Conservation (phyloP, 164 flowering plant genomes). For the Annona squamosa region DNA sequence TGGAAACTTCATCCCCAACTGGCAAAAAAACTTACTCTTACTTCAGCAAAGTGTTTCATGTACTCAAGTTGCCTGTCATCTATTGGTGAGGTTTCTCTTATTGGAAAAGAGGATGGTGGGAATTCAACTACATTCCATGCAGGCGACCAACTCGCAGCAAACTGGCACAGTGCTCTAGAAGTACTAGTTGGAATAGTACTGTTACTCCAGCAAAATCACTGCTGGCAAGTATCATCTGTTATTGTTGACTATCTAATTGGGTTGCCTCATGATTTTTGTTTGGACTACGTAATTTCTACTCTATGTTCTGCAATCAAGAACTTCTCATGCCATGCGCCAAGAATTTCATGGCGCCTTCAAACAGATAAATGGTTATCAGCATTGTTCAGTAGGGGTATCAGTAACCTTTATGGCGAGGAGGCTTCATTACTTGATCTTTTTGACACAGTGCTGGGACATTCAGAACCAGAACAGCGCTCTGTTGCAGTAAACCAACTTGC, state of each 20-base stretch:
- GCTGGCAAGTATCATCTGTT: slow-evolving; percentile 78
- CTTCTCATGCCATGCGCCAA: slow-evolving; percentile 58
- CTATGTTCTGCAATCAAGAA: slow-evolving; percentile 54
- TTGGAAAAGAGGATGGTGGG: slow-evolving; percentile 22
- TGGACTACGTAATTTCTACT: slow-evolving; percentile 39
- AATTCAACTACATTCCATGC: slow-evolving; percentile 14
- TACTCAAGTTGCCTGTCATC: slow-evolving; percentile 54
- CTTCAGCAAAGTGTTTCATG: slow-evolving; percentile 47
- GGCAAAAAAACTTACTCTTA: slow-evolving; percentile 44
- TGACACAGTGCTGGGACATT: slow-evolving; percentile 51
- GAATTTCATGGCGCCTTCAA: slow-evolving; percentile 66
- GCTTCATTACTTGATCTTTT: slow-evolving; percentile 48
- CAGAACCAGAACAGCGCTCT: slow-evolving; percentile 81
- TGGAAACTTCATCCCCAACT: slow-evolving; percentile 73
- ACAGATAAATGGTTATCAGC: slow-evolving; percentile 64
- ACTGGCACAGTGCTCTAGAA: slow-evolving; percentile 55
- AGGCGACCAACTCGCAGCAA: slow-evolving; percentile 21
- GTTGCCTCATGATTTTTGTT: slow-evolving; percentile 37
- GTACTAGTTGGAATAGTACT: slow-evolving; percentile 40
- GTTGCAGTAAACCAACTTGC: slow-evolving; percentile 60
- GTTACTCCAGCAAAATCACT: slow-evolving; percentile 42
- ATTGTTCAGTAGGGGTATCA: slow-evolving; percentile 42
- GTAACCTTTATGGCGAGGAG: slow-evolving; percentile 32
- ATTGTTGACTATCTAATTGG: slow-evolving; percentile 65
- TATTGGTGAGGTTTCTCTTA: slow-evolving; percentile 16